A percentile compares a stretch with the other conserved stretches of the same genome.
phyloP scores from a whole-genome alignment of 2,329 filamentous ascomycete species.

The Aotearoamyces nothofagi region DNA sequence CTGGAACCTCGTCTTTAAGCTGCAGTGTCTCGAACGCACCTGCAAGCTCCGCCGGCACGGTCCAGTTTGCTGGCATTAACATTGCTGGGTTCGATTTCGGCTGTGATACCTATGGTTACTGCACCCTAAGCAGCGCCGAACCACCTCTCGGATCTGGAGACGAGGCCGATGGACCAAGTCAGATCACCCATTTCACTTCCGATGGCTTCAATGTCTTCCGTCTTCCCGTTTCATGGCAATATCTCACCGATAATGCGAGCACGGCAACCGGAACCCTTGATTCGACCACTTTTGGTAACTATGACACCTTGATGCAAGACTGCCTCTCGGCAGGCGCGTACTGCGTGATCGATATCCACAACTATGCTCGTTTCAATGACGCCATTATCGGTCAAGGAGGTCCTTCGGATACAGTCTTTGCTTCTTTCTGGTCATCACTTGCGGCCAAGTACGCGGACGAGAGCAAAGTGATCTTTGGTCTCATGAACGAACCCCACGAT shows the following conservation, averaged over 20 bases:
- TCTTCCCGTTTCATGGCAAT: slow-evolving; percentile 44
- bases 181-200: slow-evolving; percentile 32
- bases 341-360: slow-evolving; percentile 45
- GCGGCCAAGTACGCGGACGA: slow-evolving; percentile 40
- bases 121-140: too few species aligned
- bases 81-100: slow-evolving; percentile 31
- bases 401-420: slow-evolving; percentile 41
- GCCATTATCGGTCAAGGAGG: slow-evolving; percentile 50
- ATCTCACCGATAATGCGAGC: slow-evolving; percentile 33
- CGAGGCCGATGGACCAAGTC: slow-evolving; percentile 11
- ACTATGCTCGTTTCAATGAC: slow-evolving; percentile 44
- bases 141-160: slow-evolving; percentile 7
- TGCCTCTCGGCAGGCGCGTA: slow-evolving; percentile 39
- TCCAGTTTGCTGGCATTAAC: too few species aligned
- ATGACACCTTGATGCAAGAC: slow-evolving; percentile 37
- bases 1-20: too few species aligned
- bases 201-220: slow-evolving; percentile 40
- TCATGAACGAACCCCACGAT: slow-evolving; percentile 59
- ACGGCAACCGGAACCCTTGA: slow-evolving; percentile 34
- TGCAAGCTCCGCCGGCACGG: too few species aligned
- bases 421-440: slow-evolving; percentile 38
- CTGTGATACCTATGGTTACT: slow-evolving; percentile 24
- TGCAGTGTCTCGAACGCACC: too few species aligned
- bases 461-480: slow-evolving; percentile 40
- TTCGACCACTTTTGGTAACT: slow-evolving; percentile 29